phyloP scores from a whole-genome alignment of 352 stramenopile species.

The Globisporangium cederbergense region DNA sequence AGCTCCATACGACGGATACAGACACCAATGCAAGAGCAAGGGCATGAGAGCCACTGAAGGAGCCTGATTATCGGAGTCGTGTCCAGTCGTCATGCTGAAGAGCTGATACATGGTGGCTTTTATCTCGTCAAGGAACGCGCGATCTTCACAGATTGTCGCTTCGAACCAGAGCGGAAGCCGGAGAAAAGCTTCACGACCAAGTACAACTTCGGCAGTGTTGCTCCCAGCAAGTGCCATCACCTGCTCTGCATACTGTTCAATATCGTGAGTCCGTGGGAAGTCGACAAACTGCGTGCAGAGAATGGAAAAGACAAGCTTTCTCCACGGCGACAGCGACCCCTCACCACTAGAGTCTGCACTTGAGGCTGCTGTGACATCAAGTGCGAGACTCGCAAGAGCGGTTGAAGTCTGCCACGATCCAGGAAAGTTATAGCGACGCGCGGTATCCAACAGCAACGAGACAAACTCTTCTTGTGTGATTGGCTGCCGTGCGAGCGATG shows the following conservation, averaged over 20 bases:
- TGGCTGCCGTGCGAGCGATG: background rate
- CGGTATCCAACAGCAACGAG: constrained; percentile 28
- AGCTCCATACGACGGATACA: constrained; percentile 25
- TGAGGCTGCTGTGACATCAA: background rate
- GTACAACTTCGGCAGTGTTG: constrained; percentile 1
- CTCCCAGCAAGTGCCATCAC: background rate
- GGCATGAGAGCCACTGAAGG: constrained; percentile 15
- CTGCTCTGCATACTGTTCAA: constrained; percentile 17
- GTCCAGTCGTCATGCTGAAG: constrained; percentile 16
- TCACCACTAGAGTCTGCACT: constrained; percentile 13
- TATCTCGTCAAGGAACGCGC: constrained; percentile 5
- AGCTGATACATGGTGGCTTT: constrained; percentile 40
- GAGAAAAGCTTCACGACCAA: constrained; percentile 27
- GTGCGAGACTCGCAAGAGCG: constrained; percentile 31
- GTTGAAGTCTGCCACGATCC: constrained; percentile 30
- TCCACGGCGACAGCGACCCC: constrained; percentile 26
- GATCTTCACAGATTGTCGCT: background rate
- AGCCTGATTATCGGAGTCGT: background rate
- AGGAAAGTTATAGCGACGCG: constrained; percentile 31
- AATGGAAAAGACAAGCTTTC: constrained; percentile 36
- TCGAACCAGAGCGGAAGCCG: constrained; percentile 48
- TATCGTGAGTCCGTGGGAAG: constrained; percentile 25
- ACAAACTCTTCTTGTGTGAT: constrained; percentile 36
- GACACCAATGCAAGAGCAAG: constrained; percentile 42
- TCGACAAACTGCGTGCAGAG: constrained; percentile 33